phyloP scores from a whole-genome alignment of 805 yeast genomes.

The Sungouiozyma intestinalis region DNA sequence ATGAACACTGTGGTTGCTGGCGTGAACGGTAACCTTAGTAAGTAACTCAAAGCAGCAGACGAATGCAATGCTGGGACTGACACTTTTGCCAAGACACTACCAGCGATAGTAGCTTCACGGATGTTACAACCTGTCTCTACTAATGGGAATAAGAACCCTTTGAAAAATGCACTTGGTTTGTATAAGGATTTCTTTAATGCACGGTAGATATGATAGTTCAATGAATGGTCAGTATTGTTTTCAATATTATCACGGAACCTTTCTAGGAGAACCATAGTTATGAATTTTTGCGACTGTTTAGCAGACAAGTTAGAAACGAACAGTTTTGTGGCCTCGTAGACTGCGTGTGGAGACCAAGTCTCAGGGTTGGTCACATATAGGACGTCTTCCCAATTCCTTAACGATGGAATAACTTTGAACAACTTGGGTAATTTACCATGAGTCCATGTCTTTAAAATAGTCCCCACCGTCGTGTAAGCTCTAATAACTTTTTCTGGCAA shows the following conservation, averaged over 20 bases:
- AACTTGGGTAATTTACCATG: slow-evolving; percentile 96
- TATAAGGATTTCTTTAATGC: slow-evolving; percentile 86
- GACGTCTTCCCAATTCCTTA: slow-evolving; percentile 93
- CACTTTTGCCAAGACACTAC: slow-evolving; percentile 78
- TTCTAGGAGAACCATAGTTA: slow-evolving; percentile 55
- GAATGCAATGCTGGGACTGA: slow-evolving; percentile 94
- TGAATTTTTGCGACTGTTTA: slow-evolving; percentile 78
- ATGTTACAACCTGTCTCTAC: slow-evolving; percentile 82
- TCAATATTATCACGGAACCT: slow-evolving; percentile 64
- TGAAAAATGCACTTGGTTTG: slow-evolving; percentile 96
- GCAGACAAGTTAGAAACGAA: slow-evolving; percentile 87
- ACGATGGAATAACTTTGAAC: slow-evolving; percentile 87
- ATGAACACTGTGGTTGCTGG: slow-evolving; percentile 90
- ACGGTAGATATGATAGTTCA: slow-evolving; percentile 88
- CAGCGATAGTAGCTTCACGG: slow-evolving; percentile 91
- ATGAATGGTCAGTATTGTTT: slow-evolving; percentile 60
- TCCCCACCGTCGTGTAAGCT: slow-evolving; percentile 88
- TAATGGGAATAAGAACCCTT: slow-evolving; percentile 87
- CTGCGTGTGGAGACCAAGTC: slow-evolving; percentile 90
- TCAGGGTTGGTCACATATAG: slow-evolving; percentile 87
- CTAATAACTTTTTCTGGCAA: slow-evolving; percentile 94
- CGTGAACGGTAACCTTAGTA: slow-evolving; percentile 69
- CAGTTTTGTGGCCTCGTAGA: slow-evolving; percentile 87
- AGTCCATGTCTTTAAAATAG: slow-evolving; percentile 74
- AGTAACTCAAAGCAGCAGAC: slow-evolving; percentile 83